Evolutionary conservation across 441 rosid species (phyloP).

Genomic region (Francoa sonchifolia): DNA sequence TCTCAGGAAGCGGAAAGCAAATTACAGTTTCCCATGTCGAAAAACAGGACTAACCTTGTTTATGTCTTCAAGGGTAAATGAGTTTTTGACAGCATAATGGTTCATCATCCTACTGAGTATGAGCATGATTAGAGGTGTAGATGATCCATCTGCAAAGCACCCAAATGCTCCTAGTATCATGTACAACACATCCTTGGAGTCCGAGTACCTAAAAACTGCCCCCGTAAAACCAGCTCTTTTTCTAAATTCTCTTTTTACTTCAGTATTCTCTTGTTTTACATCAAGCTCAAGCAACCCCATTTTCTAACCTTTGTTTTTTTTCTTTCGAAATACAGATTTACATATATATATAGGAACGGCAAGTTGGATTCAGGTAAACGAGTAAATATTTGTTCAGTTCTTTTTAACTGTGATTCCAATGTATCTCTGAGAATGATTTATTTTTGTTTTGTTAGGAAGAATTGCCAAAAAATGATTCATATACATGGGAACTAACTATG

Average conservation of each 20-base stretch:
- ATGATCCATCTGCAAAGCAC: slow-evolving; percentile 1
- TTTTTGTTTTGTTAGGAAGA: not conserved
- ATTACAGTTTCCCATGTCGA: not conserved
- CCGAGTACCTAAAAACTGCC: not conserved
- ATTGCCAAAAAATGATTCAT: not conserved
- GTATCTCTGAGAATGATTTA: not conserved
- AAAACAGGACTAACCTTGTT: not conserved
- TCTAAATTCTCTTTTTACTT: not conserved
- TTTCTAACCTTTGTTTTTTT: not conserved
- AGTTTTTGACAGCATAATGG: not conserved
- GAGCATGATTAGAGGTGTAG: not conserved
- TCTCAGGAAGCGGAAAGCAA: not conserved
- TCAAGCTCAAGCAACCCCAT: not conserved
- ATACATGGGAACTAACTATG: too few relatives aligned
- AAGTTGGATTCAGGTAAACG: too few relatives aligned
- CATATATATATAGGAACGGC: not conserved
- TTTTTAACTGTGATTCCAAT: not conserved
- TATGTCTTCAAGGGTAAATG: not conserved
- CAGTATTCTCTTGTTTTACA: not conserved
- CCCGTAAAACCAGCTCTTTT: not conserved
- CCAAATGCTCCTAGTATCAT: slow-evolving; percentile 1
- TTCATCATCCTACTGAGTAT: not conserved
- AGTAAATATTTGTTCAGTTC: not conserved
- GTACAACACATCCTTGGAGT: not conserved
- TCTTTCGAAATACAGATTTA: not conserved